Evolutionary conservation across 768 basidiomycete species (phyloP), one percentile per base, ranked within the genome.

Genomic region (Kwoniella europaea): DNA sequence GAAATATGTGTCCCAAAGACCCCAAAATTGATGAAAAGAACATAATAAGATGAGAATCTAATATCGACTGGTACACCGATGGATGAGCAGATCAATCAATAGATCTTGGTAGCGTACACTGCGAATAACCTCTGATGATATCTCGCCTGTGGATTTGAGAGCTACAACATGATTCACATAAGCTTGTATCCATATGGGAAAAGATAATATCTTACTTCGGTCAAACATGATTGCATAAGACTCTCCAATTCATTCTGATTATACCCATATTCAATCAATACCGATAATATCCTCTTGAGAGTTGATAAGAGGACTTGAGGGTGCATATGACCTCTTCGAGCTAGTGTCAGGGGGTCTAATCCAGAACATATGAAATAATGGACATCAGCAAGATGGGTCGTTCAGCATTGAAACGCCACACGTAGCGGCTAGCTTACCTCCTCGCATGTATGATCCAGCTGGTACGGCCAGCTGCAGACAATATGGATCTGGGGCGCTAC

Each of bases 111-210:
- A 0, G 79, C 82, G 65, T 77, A 80, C 5, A 81, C 75, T 12
- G 80, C 78, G 41, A 76, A 79, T 3, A 77, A 61, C 15, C 79
- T 63, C 50, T 83, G 82, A 35, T 69, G 74, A 58, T 71, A 78
- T 12, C 65, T 61, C n/a, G 77, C 67, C 24, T 74, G 63, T 18
- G 71, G 65, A 9, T 55, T 56, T 10, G 63, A 59, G 22, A 78
- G 52, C 77, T 76, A 56, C 20, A 44, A 27, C 3, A 27, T 27
- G 4, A 35, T 7, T 35, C 5, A 35, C 35, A 35, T 35, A 35
- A 35, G 35, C 35, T 35, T 35, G 35, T 35, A 35, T 35, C 35
- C 35, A 4, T 35, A 35, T 35, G 35, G 35, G 35, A 35, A 35
- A 9, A 35, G 7, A 35, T 6, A 35, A 18, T 2, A 18, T 46